Percentiles rank a stretch among this genome's conserved stretches.
Evolutionary conservation across 1,284 basidiomycete species (phyloP).

Genomic region (Takashimella koratensis): DNA sequence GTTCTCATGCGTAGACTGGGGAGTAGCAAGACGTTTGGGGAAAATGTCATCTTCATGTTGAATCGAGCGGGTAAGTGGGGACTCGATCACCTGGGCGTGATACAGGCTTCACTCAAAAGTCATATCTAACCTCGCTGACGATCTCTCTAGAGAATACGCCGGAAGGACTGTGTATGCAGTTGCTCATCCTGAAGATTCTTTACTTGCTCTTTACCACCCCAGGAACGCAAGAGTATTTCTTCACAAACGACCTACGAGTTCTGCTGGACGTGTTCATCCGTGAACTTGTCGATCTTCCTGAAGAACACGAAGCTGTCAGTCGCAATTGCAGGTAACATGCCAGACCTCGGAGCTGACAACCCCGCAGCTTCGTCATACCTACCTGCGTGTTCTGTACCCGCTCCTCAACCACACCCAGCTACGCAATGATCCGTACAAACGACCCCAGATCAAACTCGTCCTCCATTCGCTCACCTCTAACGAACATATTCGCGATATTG

Average conservation of each 20-base stretch:
- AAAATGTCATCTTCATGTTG: constrained; percentile 98
- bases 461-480: constrained; percentile 75
- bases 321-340: background rate
- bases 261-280: constrained; percentile 94
- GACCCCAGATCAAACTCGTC: constrained; percentile 76
- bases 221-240: constrained; percentile 93
- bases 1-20: constrained; percentile 78
- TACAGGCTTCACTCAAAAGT: too few relatives aligned
- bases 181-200: constrained; percentile 89
- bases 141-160: constrained; percentile 62
- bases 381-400: constrained; percentile 91
- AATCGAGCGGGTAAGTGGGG: constrained; percentile 76
- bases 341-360: constrained; percentile 1
- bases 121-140: background rate
- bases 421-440: constrained; percentile 79
- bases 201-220: constrained; percentile 93
- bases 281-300: constrained; percentile 83
- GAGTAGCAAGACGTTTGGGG: constrained; percentile 88
- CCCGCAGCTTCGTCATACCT: constrained; percentile 95
- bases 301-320: constrained; percentile 86
- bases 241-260: constrained; percentile 94
- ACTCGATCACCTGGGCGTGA: background rate
- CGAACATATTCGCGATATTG: constrained; percentile 72
- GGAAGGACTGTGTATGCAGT: constrained; percentile 90
- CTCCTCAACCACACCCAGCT: constrained; percentile 93